Conservation (phyloP, 2,329 filamentous ascomycete genomes). For the Xylariales sp. region DNA sequence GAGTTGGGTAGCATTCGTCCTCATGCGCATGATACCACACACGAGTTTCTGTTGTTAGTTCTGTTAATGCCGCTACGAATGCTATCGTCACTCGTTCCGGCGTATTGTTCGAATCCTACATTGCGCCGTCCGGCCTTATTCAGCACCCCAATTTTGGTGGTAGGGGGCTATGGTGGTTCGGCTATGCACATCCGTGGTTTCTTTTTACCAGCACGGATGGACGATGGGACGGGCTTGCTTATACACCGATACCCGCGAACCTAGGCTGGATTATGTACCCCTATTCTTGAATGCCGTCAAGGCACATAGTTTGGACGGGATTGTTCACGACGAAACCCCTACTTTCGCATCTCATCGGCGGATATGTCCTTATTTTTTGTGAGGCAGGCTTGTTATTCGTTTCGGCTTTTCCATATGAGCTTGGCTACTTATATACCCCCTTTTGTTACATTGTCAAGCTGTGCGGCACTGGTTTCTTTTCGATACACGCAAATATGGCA, state of each 20-base stretch:
- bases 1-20: constrained; percentile 29
- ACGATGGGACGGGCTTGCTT: constrained; percentile 18
- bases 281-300: constrained; percentile 1
- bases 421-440: constrained; percentile 35
- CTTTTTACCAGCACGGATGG: neutral
- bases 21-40: constrained; percentile 31
- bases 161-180: constrained; percentile 6
- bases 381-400: constrained; percentile 36
- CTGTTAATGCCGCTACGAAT: constrained; percentile 8
- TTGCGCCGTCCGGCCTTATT: neutral
- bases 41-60: constrained; percentile 21
- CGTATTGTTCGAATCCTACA: constrained; percentile 8
- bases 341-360: constrained; percentile 21
- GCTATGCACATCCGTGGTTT: constrained; percentile 9
- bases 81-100: constrained; percentile 3
- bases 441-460: constrained; percentile 29
- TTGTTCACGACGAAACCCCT: constrained; percentile 5
- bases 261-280: constrained; percentile 19
- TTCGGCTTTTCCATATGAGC: constrained; percentile 30
- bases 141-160: constrained; percentile 15
- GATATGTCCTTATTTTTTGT: constrained; percentile 26
- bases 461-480: constrained; percentile 28
- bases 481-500: constrained; percentile 38
- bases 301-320: neutral
- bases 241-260: constrained; percentile 19